A percentile compares a stretch with the other conserved stretches of the same genome.
These are phyloP conservation scores for Pyrenophora seminiperda DNA, from an alignment of 2,329 filamentous ascomycete species.

Conservation along the genomic window DNA sequence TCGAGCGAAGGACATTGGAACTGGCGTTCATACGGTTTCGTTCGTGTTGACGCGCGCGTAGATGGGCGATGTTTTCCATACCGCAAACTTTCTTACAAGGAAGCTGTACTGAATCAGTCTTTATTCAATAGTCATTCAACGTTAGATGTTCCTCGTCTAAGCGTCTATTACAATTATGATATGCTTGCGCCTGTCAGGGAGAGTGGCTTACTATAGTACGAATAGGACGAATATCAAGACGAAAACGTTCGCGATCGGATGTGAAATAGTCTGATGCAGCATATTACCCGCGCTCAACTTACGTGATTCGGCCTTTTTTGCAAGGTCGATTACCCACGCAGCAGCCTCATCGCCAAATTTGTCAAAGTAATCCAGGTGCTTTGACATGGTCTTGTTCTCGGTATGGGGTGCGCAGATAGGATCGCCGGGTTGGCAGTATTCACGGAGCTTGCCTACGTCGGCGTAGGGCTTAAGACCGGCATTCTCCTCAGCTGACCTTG, in stretches of 20 bases:
- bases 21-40: constrained; percentile 19
- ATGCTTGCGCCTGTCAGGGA: neutral
- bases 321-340: constrained; percentile 28
- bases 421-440: constrained; percentile 67
- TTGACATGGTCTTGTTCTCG: constrained; percentile 55
- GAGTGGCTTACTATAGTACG: constrained; percentile 31
- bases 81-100: constrained; percentile 23
- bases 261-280: constrained; percentile 29
- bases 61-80: constrained; percentile 26
- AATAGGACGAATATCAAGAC: constrained; percentile 25
- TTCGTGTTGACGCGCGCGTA: constrained; percentile 28
- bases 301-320: constrained; percentile 19
- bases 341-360: constrained; percentile 31
- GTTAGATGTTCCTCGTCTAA: neutral
- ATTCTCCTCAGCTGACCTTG: constrained; percentile 27
- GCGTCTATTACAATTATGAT: constrained; percentile 11
- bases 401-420: constrained; percentile 64
- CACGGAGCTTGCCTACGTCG: constrained; percentile 59
- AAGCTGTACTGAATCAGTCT: constrained; percentile 31
- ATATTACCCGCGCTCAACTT: constrained; percentile 23
- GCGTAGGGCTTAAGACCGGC: constrained; percentile 31
- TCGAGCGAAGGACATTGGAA: neutral
- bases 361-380: constrained; percentile 63
- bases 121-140: constrained; percentile 12
- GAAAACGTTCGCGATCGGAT: constrained; percentile 32